phyloP scores from a whole-genome alignment of 495 filamentous ascomycete species.

The Xylaria telfairii region DNA sequence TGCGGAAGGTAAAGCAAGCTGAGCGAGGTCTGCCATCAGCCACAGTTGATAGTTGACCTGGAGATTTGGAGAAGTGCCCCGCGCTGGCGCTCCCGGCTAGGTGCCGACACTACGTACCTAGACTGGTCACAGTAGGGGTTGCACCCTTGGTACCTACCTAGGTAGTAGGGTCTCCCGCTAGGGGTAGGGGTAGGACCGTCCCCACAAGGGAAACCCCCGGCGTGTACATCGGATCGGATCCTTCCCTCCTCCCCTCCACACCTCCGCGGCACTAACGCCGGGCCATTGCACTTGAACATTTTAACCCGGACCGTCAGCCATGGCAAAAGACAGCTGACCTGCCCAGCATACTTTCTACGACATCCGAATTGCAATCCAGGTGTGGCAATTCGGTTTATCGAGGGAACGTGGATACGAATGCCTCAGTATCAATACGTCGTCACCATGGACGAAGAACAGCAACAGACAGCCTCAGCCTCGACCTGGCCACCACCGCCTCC shows the following conservation, averaged over 20 bases:
- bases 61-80: slow-evolving; percentile 23
- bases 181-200: background rate
- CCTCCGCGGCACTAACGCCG: background rate
- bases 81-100: background rate
- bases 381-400: background rate
- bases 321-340: slow-evolving; percentile 5
- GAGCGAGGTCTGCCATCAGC: slow-evolving; percentile 16
- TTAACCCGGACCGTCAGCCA: background rate
- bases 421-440: no score
- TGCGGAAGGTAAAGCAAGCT: slow-evolving; percentile 10
- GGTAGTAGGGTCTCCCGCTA: no score
- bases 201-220: background rate
- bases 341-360: background rate
- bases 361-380: no score
- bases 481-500: slow-evolving; percentile 81
- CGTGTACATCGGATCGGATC: background rate
- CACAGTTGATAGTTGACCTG: slow-evolving; percentile 17
- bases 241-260: background rate
- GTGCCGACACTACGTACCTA: background rate
- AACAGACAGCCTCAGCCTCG: slow-evolving; percentile 44
- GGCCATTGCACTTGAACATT: background rate
- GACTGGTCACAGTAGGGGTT: background rate
- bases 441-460: slow-evolving; percentile 49
- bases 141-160: no score
- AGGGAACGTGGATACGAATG: background rate